Base-by-base conservation (phyloP, 768 basidiomycete genomes). In the Psilocybe cyanescens region DNA sequence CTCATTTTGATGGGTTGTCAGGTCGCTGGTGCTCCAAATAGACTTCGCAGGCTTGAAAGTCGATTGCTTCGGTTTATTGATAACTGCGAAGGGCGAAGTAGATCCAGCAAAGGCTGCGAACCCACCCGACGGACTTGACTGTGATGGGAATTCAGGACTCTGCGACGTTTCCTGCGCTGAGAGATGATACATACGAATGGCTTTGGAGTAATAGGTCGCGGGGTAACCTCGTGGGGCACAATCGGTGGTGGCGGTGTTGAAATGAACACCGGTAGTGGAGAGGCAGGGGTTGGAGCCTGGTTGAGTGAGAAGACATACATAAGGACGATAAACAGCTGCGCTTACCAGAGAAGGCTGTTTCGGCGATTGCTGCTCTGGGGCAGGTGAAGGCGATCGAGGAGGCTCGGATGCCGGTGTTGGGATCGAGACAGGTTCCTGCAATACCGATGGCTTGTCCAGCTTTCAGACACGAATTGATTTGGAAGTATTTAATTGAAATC, bases 81-180 rank as follows among this genome's bases (percentile, higher is more conserved):
- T 12, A 17, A 71, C 58, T 28, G 72, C 68, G 55, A 76, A 78
- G 28, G 76, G 72, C 8, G 75, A 75, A 1, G 70, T 60, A 1
- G 76, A 71, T 12, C 75, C 73, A 5, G 74, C 75, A 53, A 76
- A 78, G 4, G 71, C 69, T 12, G 76, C 74, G 52, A 75, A 75
- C 6, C 69, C 72, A 16, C 68, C 59, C 17, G 68, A 66, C 19
- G 69, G 54, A 35, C 55, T 64, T 7, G 64, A 41, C 67, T 70
- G 39, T 19, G 4, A 54, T 17, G 49, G 16, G 52, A 45, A 4
- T 52, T 54, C 29, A 14, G 28, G 28, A n/a, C 17, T 57, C 9
- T 44, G 35, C 7, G 17, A 41, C 4, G 24, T 7, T 4, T 33
- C 35, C 35, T 50, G 50, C n/a, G 35, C 48, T 46, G 45, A 46